These are phyloP conservation scores for Xylaria longipes DNA, from an alignment of 495 filamentous ascomycete species.

Conservation along the genomic window DNA sequence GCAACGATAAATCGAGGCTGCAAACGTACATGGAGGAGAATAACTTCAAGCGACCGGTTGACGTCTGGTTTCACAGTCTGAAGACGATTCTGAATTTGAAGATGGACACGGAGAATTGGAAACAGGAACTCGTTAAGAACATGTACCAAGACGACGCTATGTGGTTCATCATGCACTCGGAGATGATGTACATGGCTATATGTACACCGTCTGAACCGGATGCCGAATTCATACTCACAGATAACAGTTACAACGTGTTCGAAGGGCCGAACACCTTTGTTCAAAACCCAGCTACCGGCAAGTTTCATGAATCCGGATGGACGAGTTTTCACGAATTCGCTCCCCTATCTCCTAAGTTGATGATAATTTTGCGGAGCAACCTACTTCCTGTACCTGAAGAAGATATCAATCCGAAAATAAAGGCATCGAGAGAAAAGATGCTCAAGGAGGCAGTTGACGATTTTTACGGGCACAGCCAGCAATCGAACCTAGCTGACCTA, in stretches of 20 bases:
- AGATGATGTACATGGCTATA: conserved; percentile 52
- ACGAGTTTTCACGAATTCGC: conserved; percentile 51
- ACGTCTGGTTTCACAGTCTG: conserved; percentile 62
- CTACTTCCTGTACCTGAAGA: conserved; percentile 37
- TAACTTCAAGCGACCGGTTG: conserved; percentile 49
- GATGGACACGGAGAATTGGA: conserved; percentile 52
- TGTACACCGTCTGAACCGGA: conserved; percentile 46
- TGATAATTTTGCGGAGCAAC: conserved; percentile 52
- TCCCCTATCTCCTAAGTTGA: conserved; percentile 56
- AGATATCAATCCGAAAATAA: conserved; percentile 24
- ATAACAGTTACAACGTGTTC: conserved; percentile 52
- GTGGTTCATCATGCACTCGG: conserved; percentile 49
- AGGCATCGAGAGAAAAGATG: neutral
- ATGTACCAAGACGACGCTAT: conserved; percentile 51
- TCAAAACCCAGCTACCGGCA: conserved; percentile 34
- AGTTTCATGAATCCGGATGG: conserved; percentile 13
- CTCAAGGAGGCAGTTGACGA: conserved; percentile 23
- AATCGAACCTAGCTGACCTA: conserved; percentile 43
- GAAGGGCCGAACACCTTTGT: conserved; percentile 51
- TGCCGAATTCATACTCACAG: conserved; percentile 59
- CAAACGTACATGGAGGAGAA: conserved; percentile 53
- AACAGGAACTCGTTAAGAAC: conserved; percentile 35
- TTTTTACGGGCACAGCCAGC: conserved; percentile 16
- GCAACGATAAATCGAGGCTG: conserved; percentile 47
- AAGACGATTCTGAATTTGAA: conserved; percentile 53